Percentiles rank a stretch among this genome's conserved stretches.
phyloP scores from a whole-genome alignment of 2,329 filamentous ascomycete species.

The Scedosporium dehoogii region DNA sequence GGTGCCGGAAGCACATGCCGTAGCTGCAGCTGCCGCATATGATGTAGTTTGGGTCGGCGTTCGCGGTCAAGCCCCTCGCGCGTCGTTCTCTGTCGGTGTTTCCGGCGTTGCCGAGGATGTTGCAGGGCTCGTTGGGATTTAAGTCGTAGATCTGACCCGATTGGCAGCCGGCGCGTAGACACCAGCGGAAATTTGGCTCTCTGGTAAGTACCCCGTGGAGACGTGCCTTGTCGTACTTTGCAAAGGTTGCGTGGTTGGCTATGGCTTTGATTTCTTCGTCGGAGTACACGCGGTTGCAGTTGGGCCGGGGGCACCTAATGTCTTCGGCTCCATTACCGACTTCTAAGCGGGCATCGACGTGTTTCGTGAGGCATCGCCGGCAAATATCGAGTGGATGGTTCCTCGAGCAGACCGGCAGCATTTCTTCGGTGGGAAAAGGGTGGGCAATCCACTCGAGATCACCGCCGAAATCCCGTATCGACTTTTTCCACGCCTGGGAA shows the following conservation, averaged over 20 bases:
- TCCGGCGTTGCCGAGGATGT: background rate
- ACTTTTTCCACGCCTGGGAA: background rate
- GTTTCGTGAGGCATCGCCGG: slow-evolving; percentile 9
- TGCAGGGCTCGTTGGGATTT: background rate
- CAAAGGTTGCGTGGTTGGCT: slow-evolving; percentile 4
- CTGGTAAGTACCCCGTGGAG: slow-evolving; percentile 5
- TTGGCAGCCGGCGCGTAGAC: slow-evolving; percentile 14
- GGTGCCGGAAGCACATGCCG: slow-evolving; percentile 18
- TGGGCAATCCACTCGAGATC: slow-evolving; percentile 6
- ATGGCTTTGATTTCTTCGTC: slow-evolving; percentile 10
- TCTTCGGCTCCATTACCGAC: slow-evolving; percentile 7
- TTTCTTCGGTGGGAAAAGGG: slow-evolving; percentile 8
- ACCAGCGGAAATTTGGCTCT: slow-evolving; percentile 15
- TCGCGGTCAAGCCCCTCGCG: background rate
- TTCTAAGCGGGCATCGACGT: slow-evolving; percentile 10
- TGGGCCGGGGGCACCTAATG: slow-evolving; percentile 8
- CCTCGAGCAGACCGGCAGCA: slow-evolving; percentile 8
- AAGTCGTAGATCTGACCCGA: slow-evolving; percentile 15
- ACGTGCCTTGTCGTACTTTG: slow-evolving; percentile 10
- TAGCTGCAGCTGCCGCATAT: slow-evolving; percentile 15
- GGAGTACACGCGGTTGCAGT: slow-evolving; percentile 11
- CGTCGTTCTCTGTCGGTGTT: background rate
- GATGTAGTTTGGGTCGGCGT: slow-evolving; percentile 9
- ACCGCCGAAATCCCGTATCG: slow-evolving; percentile 2
- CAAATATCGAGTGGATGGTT: slow-evolving; percentile 11